Evolutionary conservation across 305 asterid species (phyloP), one percentile per base, ranked within the genome.

Genomic region (Stenogyne calaminthoides): DNA sequence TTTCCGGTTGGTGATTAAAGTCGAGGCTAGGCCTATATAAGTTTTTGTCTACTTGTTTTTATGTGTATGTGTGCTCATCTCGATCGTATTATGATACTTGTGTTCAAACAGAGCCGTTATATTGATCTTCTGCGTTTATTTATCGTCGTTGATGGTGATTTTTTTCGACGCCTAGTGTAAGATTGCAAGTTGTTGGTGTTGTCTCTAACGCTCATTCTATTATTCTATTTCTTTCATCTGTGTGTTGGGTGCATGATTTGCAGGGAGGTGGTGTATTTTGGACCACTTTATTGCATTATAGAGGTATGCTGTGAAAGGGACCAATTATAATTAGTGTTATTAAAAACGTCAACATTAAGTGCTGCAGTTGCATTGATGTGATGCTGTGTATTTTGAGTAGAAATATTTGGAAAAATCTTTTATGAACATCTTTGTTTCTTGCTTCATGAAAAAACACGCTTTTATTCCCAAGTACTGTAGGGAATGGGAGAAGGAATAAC

Each of bases 271-370:
- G 63, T 54, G 14, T 12, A 29, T 42, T 12, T 16, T 64, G 59
- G 59, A 60, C 66, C 76, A 64, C 65, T 42, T 70, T 63, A 39
- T 70, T 70, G 51, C 56, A 64, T 56, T 68, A 64, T 55, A 20
- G 56, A 49, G 68, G 66, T 11, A 70, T 16, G 42, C 36, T 22
- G 60, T 36, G 66, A 14, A 68, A 71, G 75, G 44, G 22, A 55
- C 61, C 20, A 71, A 18, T 46, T 49, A 7, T 18, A 49, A 15
- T 74, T 44, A 66, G 69, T 34, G 74, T 2, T 25, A 40, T 46
- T 1, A 51, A 51, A 37, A 67, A 25, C 12, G 70, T 49, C 22
- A 32, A 66, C 42, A 46, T n/a, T 32, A 46, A 22, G 69, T 63
- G 54, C 37, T 49, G 62, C 74, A 47, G 46, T 54, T 60, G 49